A percentile compares a stretch with the other conserved stretches of the same genome.
These are phyloP conservation scores for Ogataea pini DNA, from an alignment of 805 yeast genomes.

Conservation along the genomic window DNA sequence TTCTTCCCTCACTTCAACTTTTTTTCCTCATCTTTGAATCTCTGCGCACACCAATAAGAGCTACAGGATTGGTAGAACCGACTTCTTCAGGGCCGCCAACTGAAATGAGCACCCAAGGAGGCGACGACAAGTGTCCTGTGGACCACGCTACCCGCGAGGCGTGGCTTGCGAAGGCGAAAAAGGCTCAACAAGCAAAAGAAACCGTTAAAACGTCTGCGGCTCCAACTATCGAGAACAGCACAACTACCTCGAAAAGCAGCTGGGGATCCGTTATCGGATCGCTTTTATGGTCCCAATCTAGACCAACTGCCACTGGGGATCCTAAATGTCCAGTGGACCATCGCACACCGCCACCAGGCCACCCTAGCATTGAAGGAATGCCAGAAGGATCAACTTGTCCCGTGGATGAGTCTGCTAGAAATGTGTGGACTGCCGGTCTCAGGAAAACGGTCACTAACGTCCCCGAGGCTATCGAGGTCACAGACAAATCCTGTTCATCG, in stretches of 20 bases:
- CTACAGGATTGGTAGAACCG: slow-evolving; percentile 17
- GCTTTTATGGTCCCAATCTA: slow-evolving; percentile 25
- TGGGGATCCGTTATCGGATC: slow-evolving; percentile 2
- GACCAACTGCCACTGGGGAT: no score
- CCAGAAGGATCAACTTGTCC: slow-evolving; percentile 38
- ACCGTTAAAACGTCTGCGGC: not conserved
- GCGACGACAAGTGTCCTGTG: slow-evolving; percentile 60
- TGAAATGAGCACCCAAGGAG: slow-evolving; percentile 21
- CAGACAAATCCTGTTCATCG: slow-evolving; percentile 44
- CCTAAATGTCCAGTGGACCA: not conserved
- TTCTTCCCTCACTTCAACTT: no score
- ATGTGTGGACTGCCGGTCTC: slow-evolving; percentile 31
- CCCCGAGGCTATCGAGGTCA: slow-evolving; percentile 42
- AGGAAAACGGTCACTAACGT: slow-evolving; percentile 24
- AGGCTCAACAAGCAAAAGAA: slow-evolving; percentile 12
- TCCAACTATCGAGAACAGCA: not conserved
- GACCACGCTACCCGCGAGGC: slow-evolving; percentile 59
- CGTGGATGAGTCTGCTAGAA: slow-evolving; percentile 40
- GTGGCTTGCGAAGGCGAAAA: slow-evolving; percentile 49
- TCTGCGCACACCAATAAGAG: slow-evolving; percentile 17
- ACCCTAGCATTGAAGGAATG: not conserved
- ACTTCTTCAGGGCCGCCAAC: not conserved
- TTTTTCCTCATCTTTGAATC: slow-evolving; percentile 1
- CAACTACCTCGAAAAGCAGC: not conserved
- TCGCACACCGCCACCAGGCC: slow-evolving; percentile 7